A percentile compares a stretch with the other conserved stretches of the same genome.
Evolutionary conservation across 345 rosid species (phyloP).

Genomic region (Gossypium rotundifolium): DNA sequence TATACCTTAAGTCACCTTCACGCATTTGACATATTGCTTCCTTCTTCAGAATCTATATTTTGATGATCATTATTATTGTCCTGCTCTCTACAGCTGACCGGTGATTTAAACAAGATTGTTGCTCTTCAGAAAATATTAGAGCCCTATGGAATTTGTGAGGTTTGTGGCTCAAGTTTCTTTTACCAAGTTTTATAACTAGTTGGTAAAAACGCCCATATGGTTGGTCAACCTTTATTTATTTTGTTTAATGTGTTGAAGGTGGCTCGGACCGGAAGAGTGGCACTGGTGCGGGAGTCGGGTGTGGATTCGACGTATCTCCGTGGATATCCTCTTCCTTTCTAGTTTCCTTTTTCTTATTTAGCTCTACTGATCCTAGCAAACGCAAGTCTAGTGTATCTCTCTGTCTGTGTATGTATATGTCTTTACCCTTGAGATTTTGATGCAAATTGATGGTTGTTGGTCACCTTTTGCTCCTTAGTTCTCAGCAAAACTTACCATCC

Average conservation of each 20-base stretch:
- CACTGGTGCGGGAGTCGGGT: conserved; percentile 64
- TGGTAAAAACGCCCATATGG: neutral
- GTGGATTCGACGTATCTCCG: conserved; percentile 64
- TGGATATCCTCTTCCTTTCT: conserved; percentile 56
- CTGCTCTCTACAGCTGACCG: conserved; percentile 43
- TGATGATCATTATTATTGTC: neutral
- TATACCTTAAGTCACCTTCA: neutral
- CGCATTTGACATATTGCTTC: neutral
- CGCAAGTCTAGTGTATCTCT: neutral
- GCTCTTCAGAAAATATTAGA: conserved; percentile 55
- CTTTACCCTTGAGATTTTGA: neutral
- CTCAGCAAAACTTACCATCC: neutral
- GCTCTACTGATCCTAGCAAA: neutral
- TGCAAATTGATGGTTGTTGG: neutral
- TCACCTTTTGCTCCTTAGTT: neutral
- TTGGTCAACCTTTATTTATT: neutral
- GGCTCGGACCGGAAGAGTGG: conserved; percentile 71
- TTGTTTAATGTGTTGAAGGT: conserved; percentile 36
- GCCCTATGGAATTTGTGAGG: conserved; percentile 72
- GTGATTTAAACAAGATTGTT: conserved; percentile 58
- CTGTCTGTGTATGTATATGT: neutral
- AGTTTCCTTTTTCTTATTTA: conserved; percentile 3
- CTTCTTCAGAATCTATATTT: neutral
- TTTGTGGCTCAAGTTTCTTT: conserved; percentile 6
- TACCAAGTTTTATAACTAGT: neutral